A percentile compares a stretch with the other conserved stretches of the same genome.
Evolutionary conservation across 1,284 basidiomycete species (phyloP).

Genomic region (Bjerkandera adusta): DNA sequence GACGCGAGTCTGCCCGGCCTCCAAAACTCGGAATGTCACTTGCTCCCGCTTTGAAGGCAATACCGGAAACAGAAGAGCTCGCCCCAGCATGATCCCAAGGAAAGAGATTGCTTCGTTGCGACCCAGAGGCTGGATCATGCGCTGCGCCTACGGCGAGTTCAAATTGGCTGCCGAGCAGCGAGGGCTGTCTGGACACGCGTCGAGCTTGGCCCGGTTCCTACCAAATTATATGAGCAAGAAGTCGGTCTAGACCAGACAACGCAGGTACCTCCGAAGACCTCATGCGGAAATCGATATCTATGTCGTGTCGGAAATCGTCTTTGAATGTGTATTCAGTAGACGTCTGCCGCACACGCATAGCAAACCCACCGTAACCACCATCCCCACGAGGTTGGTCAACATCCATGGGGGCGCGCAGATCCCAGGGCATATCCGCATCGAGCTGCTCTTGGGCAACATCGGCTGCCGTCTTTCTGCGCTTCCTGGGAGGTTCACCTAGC

Average conservation of each 20-base stretch:
- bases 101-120: conserved; percentile 68
- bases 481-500: conserved; percentile 36
- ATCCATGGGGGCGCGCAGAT: conserved; percentile 26
- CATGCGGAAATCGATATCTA: conserved; percentile 30
- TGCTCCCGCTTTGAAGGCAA: conserved; percentile 36
- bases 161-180: conserved; percentile 45
- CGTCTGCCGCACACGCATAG: neutral
- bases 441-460: conserved; percentile 7
- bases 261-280: conserved; percentile 65
- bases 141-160: conserved; percentile 37
- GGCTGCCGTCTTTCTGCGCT: conserved; percentile 35
- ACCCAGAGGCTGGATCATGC: conserved; percentile 39
- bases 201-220: conserved; percentile 81
- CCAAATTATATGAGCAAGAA: conserved; percentile 14
- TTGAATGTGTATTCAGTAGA: neutral
- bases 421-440: too few relatives aligned
- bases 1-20: conserved; percentile 48
- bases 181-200: conserved; percentile 51
- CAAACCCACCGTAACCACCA: neutral
- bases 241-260: neutral
- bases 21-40: conserved; percentile 48
- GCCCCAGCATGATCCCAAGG: conserved; percentile 79
- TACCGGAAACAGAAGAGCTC: conserved; percentile 51
- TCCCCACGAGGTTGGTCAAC: conserved; percentile 8
- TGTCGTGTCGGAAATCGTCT: conserved; percentile 2